phyloP scores from a whole-genome alignment of 2,329 filamentous ascomycete species.

The Penicillium expansum region DNA sequence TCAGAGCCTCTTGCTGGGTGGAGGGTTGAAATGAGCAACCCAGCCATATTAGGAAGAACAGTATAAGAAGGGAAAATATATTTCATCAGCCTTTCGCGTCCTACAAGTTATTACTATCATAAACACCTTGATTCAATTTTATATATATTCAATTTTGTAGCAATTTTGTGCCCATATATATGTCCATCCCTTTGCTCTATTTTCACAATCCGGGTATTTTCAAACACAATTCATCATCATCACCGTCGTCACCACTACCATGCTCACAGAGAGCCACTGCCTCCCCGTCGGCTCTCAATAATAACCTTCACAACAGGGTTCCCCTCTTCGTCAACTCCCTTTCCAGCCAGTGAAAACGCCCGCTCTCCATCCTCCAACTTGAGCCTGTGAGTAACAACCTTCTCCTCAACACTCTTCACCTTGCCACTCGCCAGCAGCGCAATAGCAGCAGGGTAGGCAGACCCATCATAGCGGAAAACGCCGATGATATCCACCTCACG shows the following conservation, averaged over 20 bases:
- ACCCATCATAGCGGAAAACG: constrained; percentile 55
- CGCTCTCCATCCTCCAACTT: constrained; percentile 49
- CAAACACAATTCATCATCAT: constrained; percentile 13
- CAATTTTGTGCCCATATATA: not conserved
- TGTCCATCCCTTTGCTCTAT: not conserved
- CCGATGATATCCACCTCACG: constrained; percentile 58
- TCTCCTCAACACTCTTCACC: constrained; percentile 49
- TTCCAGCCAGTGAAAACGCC: constrained; percentile 52
- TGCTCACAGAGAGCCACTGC: constrained; percentile 10
- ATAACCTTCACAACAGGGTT: constrained; percentile 55
- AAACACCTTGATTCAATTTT: not conserved
- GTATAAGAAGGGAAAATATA: not conserved
- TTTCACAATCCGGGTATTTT: constrained; percentile 22
- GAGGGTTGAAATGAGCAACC: constrained; percentile 48
- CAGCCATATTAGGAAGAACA: not conserved
- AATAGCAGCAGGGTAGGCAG: constrained; percentile 56
- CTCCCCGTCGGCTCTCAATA: constrained; percentile 34
- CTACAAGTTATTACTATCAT: not conserved
- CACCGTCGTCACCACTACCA: constrained; percentile 5
- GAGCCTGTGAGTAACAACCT: constrained; percentile 55
- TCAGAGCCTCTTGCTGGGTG: constrained; percentile 54
- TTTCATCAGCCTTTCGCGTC: not conserved
- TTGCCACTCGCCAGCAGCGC: constrained; percentile 51
- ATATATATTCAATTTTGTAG: not conserved
- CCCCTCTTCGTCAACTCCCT: constrained; percentile 51